A percentile compares a stretch with the other conserved stretches of the same genome.
Evolutionary conservation across 768 basidiomycete genomes (phyloP).

Genomic region (Cubamyces sp.): DNA sequence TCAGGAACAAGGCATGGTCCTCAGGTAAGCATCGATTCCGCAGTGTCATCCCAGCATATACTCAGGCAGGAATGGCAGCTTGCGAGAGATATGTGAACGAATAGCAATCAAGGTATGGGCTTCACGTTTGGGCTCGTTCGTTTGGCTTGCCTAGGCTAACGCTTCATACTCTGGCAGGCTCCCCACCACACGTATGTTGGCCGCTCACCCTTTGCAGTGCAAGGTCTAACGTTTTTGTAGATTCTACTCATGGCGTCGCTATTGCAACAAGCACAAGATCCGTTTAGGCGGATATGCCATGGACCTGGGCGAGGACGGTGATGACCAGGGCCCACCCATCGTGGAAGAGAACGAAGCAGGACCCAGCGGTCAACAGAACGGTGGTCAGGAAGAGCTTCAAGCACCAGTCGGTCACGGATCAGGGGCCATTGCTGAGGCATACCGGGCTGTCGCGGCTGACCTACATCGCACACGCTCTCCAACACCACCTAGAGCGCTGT

Average conservation of each 20-base stretch:
- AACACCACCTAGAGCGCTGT: slow-evolving; percentile 79
- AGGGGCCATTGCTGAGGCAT: slow-evolving; percentile 49
- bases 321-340: not conserved
- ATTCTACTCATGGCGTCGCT: slow-evolving; percentile 90
- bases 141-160: not conserved
- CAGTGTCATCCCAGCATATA: not conserved
- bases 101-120: slow-evolving; percentile 77
- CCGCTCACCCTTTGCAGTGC: not conserved
- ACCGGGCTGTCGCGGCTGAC: slow-evolving; percentile 45
- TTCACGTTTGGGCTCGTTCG: not conserved
- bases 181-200: slow-evolving; percentile 81
- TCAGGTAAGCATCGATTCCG: slow-evolving; percentile 53
- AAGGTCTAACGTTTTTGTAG: slow-evolving; percentile 40
- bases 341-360: slow-evolving; percentile 43
- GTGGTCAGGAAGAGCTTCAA: slow-evolving; percentile 42
- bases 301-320: slow-evolving; percentile 56
- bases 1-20: slow-evolving; percentile 82
- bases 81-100: slow-evolving; percentile 87
- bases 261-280: slow-evolving; percentile 92
- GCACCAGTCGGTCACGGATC: slow-evolving; percentile 39
- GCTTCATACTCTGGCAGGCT: slow-evolving; percentile 48
- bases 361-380: slow-evolving; percentile 43
- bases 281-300: slow-evolving; percentile 85
- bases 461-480: slow-evolving; percentile 67
- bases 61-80: slow-evolving; percentile 38